Percentiles rank a stretch among this genome's conserved stretches.
Conservation (phyloP, 169 alveolate species). For the Pseudocohnilembus persalinus region DNA sequence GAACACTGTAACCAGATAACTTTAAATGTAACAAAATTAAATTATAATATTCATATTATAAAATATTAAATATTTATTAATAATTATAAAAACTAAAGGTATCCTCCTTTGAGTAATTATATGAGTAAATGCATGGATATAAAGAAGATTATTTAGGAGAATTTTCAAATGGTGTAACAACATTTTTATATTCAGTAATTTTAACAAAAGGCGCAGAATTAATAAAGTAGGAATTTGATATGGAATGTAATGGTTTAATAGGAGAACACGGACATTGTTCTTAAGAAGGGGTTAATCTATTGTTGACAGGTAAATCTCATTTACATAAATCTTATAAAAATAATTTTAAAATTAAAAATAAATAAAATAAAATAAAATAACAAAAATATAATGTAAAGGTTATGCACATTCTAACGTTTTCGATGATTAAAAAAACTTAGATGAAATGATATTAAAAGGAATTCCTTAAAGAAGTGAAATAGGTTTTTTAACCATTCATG, state of each 20-base stretch:
- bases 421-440: slow-evolving; percentile 58
- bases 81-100: slow-evolving; percentile 7
- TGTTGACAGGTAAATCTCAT: slow-evolving; percentile 56
- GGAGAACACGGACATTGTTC: slow-evolving; percentile 66
- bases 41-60: too few relatives aligned
- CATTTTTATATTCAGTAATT: slow-evolving; percentile 51
- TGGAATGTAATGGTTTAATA: slow-evolving; percentile 35
- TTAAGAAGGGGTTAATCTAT: slow-evolving; percentile 56
- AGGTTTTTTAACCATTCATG: slow-evolving; percentile 59
- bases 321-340: too few relatives aligned
- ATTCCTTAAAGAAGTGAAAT: slow-evolving; percentile 49
- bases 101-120: slow-evolving; percentile 12
- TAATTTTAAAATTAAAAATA: too few relatives aligned
- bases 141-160: slow-evolving; percentile 21
- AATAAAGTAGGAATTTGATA: slow-evolving; percentile 53
- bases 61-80: too few relatives aligned
- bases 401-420: slow-evolving; percentile 51
- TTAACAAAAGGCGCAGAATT: slow-evolving; percentile 50
- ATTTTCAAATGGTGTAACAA: slow-evolving; percentile 45
- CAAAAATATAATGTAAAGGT: not conserved
- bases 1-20: slow-evolving; percentile 25
- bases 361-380: too few relatives aligned
- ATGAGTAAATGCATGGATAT: slow-evolving; percentile 34
- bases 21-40: not conserved
- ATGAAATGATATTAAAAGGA: slow-evolving; percentile 51